A percentile compares a stretch with the other conserved stretches of the same genome.
Evolutionary conservation across 164 flowering plant species (phyloP).

Genomic region (Taxillus chinensis): DNA sequence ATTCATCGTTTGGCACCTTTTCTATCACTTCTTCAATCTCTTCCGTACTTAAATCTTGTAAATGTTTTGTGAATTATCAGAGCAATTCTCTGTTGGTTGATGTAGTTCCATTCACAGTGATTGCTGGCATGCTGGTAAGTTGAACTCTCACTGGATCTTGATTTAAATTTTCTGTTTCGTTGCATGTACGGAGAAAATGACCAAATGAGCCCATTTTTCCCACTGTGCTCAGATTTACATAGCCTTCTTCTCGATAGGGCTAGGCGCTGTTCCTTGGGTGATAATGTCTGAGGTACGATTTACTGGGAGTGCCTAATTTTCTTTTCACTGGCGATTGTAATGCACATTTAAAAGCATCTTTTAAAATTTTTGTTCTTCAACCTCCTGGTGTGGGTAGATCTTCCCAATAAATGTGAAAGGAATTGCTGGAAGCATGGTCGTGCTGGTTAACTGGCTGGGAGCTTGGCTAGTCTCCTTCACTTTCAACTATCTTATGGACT

Average conservation of each 20-base stretch:
- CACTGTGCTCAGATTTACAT: constrained; percentile 22
- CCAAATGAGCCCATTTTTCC: not conserved
- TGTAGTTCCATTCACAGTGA: constrained; percentile 29
- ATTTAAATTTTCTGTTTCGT: no score
- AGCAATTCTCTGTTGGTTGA: constrained; percentile 20
- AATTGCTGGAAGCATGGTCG: constrained; percentile 51
- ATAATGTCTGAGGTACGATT: constrained; percentile 57
- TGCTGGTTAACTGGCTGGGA: constrained; percentile 47
- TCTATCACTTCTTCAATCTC: not conserved
- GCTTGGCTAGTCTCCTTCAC: constrained; percentile 50
- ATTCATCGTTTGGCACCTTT: not conserved
- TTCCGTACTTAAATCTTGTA: not conserved
- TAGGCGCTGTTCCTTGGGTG: constrained; percentile 73
- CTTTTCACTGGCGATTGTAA: no score
- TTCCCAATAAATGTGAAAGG: constrained; percentile 57
- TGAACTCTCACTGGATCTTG: no score
- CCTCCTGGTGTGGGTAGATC: constrained; percentile 23
- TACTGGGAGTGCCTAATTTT: no score
- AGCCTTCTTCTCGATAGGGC: constrained; percentile 42
- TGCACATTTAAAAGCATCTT: no score
- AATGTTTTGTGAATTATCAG: constrained; percentile 14
- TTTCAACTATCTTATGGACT: constrained; percentile 48
- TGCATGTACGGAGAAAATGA: no score
- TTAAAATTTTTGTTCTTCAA: no score
- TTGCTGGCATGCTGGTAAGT: constrained; percentile 46